These are phyloP conservation scores for Fusarium siculi DNA, from an alignment of 2,329 filamentous ascomycete genomes.

Conservation along the genomic window DNA sequence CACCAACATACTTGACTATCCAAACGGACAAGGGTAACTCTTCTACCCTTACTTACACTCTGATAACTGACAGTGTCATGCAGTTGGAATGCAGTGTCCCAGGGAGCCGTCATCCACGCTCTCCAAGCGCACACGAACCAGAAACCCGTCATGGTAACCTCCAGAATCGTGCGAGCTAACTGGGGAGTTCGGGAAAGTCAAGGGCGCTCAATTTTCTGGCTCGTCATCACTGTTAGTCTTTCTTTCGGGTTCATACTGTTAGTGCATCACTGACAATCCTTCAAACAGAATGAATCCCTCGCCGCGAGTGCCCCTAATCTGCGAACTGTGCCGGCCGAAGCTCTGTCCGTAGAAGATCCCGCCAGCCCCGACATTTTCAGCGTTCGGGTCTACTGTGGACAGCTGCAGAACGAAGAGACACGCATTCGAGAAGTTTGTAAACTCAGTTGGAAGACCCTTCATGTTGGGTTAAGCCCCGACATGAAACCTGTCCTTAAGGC, in stretches of 20 bases:
- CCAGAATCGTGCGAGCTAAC: background rate
- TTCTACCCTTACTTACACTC: background rate
- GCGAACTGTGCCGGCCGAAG: background rate
- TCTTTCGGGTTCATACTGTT: background rate
- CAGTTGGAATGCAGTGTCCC: background rate
- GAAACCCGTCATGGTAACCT: background rate
- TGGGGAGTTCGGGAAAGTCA: background rate
- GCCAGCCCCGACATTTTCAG: accelerated
- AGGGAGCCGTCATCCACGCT: background rate
- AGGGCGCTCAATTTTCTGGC: background rate
- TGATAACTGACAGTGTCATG: background rate
- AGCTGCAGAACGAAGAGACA: no score
- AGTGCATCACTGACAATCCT: background rate
- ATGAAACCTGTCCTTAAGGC: accelerated
- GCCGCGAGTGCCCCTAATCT: background rate
- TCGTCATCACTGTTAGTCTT: background rate
- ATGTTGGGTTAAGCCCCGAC: no score
- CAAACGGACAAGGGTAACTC: background rate
- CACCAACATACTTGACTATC: background rate
- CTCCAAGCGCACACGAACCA: background rate
- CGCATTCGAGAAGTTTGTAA: background rate
- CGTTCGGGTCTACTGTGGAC: background rate
- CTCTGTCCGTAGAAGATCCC: accelerated
- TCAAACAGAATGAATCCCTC: background rate
- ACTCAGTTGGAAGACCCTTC: accelerated